phyloP scores from a whole-genome alignment of 176 grass and related monocot genomes.

The Miscanthus lutarioriparius region DNA sequence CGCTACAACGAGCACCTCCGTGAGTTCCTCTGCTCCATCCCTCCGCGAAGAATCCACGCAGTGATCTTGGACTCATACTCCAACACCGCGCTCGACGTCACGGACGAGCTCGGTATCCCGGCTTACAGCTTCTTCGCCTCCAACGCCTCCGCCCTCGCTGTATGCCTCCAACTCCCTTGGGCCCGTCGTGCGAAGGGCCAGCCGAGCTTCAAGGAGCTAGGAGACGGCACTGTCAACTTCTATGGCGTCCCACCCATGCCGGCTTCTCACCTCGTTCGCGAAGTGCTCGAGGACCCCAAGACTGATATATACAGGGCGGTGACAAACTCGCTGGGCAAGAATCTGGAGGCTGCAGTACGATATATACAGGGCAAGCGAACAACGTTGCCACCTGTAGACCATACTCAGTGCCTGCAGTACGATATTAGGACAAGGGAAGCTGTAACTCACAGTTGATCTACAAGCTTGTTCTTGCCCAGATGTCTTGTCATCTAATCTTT shows the following conservation, averaged over 20 bases:
- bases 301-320: neutral
- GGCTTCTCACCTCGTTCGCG: neutral
- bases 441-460: too few relatives aligned
- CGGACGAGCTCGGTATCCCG: conserved; percentile 39
- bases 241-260: conserved; percentile 41
- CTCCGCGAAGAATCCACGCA: neutral
- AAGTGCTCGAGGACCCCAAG: neutral
- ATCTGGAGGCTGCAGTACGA: too few relatives aligned
- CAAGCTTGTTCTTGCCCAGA: too few relatives aligned
- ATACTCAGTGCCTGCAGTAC: too few relatives aligned
- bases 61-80: neutral
- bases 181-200: neutral
- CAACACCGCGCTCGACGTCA: neutral
- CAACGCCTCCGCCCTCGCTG: conserved; percentile 23
- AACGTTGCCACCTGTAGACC: too few relatives aligned
- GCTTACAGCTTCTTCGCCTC: conserved; percentile 22
- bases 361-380: too few relatives aligned
- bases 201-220: conserved; percentile 26
- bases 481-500: too few relatives aligned
- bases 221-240: conserved; percentile 33
- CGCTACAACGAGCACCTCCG: conserved; percentile 28
- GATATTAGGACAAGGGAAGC: too few relatives aligned
- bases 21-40: conserved; percentile 38
- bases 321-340: too few relatives aligned
- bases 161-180: conserved; percentile 10